Evolutionary conservation across 345 rosid genomes (phyloP).

Genomic region (Cardamine occulta): DNA sequence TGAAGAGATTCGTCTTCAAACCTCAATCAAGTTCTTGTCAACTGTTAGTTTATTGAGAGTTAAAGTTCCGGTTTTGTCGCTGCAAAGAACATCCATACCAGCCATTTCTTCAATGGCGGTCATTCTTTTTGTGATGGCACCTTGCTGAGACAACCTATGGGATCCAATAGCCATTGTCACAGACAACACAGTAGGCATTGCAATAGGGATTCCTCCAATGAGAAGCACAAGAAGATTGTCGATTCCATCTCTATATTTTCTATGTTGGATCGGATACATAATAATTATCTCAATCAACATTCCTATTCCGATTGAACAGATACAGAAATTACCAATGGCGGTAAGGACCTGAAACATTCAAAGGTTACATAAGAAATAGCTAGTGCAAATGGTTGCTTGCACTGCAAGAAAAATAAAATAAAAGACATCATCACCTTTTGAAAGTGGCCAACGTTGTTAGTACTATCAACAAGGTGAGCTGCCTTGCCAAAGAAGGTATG

Average conservation of each 20-base stretch:
- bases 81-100: conserved; percentile 97
- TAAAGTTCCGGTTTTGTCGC: conserved; percentile 95
- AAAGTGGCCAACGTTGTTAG: conserved; percentile 92
- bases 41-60: conserved; percentile 97
- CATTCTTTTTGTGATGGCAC: conserved; percentile 98
- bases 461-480: conserved; percentile 90
- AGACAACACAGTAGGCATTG: conserved; percentile 95
- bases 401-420: neutral
- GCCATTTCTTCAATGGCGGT: conserved; percentile 99
- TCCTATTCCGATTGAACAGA: conserved; percentile 85
- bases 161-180: conserved; percentile 99
- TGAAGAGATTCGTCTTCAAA: conserved; percentile 16
- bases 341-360: conserved; percentile 63
- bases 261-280: conserved; percentile 78
- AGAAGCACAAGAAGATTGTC: conserved; percentile 96
- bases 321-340: conserved; percentile 95
- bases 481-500: conserved; percentile 98
- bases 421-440: conserved; percentile 56
- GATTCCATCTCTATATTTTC: conserved; percentile 79
- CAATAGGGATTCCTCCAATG: conserved; percentile 97
- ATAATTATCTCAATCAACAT: conserved; percentile 73
- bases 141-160: conserved; percentile 85
- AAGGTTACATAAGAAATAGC: neutral
- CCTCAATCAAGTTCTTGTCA: conserved; percentile 82
- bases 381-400: neutral